Conservation (phyloP, 2,329 filamentous ascomycete genomes). For the Aspergillus ustus region DNA sequence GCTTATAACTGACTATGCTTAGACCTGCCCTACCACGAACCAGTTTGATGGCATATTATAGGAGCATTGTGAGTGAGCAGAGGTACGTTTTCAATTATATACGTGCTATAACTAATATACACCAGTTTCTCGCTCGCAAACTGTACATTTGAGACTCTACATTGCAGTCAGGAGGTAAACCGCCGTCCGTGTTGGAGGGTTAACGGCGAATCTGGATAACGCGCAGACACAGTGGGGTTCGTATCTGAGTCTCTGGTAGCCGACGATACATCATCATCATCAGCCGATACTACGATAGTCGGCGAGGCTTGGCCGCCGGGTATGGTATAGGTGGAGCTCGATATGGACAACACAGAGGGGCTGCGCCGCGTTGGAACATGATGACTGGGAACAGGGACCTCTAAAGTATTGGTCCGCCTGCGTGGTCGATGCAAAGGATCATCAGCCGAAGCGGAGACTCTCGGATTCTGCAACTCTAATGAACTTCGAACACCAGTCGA, state of each 20-base stretch:
- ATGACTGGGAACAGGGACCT: slow-evolving; percentile 6
- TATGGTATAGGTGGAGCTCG: background rate
- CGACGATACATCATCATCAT: background rate
- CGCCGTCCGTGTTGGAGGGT: background rate
- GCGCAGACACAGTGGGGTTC: background rate
- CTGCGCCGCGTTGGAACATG: background rate
- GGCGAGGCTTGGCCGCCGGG: background rate
- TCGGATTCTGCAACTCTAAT: background rate
- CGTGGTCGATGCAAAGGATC: background rate
- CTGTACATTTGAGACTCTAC: no score
- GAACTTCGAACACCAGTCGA: background rate
- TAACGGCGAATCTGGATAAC: background rate
- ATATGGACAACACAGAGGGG: background rate
- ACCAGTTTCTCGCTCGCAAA: background rate
- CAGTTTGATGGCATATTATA: no score
- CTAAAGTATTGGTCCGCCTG: slow-evolving; percentile 3
- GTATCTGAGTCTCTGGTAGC: background rate
- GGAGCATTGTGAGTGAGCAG: no score
- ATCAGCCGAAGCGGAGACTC: background rate
- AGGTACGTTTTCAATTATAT: background rate
- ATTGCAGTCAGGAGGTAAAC: background rate
- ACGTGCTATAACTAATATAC: background rate
- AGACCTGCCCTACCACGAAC: no score
- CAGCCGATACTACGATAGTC: slow-evolving; percentile 1
- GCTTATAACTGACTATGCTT: no score